These are phyloP conservation scores for Nemania abortiva DNA, from an alignment of 2,329 filamentous ascomycete genomes.

Conservation along the genomic window DNA sequence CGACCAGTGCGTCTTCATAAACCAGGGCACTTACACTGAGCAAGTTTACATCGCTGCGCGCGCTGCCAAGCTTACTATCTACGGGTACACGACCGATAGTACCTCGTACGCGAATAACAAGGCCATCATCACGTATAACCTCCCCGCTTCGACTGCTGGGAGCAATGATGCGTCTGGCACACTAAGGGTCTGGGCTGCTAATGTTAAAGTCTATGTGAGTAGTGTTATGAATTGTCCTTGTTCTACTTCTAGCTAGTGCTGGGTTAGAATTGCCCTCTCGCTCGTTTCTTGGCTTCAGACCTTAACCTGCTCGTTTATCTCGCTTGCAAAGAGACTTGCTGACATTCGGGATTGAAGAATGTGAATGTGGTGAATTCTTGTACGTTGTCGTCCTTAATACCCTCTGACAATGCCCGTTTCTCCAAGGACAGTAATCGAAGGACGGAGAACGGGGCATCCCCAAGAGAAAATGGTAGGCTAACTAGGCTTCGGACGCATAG, in stretches of 20 bases:
- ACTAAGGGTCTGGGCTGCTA: conserved; percentile 58
- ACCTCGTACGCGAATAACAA: conserved; percentile 66
- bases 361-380: conserved; percentile 64
- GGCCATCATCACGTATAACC: conserved; percentile 64
- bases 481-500: conserved; percentile 24
- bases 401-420: background rate
- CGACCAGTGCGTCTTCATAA: conserved; percentile 70
- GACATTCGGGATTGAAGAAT: conserved; percentile 54
- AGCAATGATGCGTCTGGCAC: conserved; percentile 67
- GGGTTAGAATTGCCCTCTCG: background rate
- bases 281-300: background rate
- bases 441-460: background rate
- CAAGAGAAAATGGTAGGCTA: background rate
- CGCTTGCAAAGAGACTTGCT: conserved; percentile 9
- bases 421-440: background rate
- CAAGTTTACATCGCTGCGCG: conserved; percentile 67
- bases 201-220: conserved; percentile 66
- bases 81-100: conserved; percentile 69
- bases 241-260: background rate
- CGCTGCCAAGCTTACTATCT: conserved; percentile 63
- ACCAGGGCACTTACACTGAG: conserved; percentile 70
- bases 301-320: background rate
- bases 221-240: background rate
- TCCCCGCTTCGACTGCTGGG: conserved; percentile 60
- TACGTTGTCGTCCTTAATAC: conserved; percentile 25